Evolutionary conservation across 2,329 filamentous ascomycete species (phyloP), one percentile per base, ranked within the genome.

Genomic region (Cadophora sp.): DNA sequence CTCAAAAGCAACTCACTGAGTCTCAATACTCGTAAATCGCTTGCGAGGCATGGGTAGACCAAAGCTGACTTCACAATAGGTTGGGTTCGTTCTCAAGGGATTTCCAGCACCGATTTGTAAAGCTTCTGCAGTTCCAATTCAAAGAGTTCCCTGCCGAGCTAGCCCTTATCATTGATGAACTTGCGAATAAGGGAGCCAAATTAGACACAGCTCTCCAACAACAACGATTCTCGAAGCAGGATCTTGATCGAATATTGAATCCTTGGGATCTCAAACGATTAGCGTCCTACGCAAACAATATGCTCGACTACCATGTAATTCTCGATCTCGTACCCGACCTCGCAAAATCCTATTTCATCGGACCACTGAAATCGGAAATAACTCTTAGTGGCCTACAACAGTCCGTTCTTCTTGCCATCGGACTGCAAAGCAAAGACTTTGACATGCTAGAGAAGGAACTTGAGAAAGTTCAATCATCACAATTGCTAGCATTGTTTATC

Each of bases 301-400:
- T 97, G 86, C 89, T 99, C 51, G 97, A 99, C 80, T 97, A 98
- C 83, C 97, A 97, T 77, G 94, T 97, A 74, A 96, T 99, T 65
- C 86, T 98, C 31, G 97, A 99, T 78, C 88, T 99, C 76, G 85
- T 99, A 66, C 96, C 96, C 0, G 87, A 85, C 1, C 89, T 99
- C 71, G 91, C 96, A 0, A 85, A 85, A 27, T 86, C 97, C 29
- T 97, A 95, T 83, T 99, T 99, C 80, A 89, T 88, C 0, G 92
- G 93, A 59, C 88, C 90, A 11, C 83, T 98, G 22, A 88, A 86
- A 74, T 80, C 82, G 43, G 83, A 84, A 61, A 85, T 97, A 73
- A 90, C 86, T 65, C 84, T 99, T 64, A 91, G 87, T 4, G 91
- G 91, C n/a, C 86, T 97, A 0, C 95, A 99, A 79, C 89, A 93